phyloP scores from a whole-genome alignment of 2,329 filamentous ascomycete genomes.

The Mycosphaerella sp. region DNA sequence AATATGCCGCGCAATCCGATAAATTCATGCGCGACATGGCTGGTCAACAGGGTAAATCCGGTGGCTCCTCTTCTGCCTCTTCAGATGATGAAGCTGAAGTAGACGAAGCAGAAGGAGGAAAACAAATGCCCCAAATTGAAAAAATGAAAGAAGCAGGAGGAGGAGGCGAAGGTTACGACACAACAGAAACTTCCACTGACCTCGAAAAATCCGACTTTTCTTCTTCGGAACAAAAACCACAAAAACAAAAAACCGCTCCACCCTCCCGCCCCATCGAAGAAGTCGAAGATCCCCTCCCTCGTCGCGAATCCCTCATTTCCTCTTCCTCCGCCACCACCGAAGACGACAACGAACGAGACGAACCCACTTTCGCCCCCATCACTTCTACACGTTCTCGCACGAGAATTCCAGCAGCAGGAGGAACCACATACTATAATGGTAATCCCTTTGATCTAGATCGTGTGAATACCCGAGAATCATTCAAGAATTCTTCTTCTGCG shows the following conservation, averaged over 20 bases:
- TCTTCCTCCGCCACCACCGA: conserved; percentile 3
- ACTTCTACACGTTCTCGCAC: conserved; percentile 15
- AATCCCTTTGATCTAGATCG: conserved; percentile 47
- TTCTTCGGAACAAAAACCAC: no score
- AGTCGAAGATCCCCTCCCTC: conserved; percentile 13
- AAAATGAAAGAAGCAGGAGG: no score
- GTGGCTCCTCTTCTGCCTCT: background rate
- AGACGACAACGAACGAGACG: conserved; percentile 21
- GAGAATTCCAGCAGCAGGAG: no score
- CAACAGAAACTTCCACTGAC: conserved; percentile 8
- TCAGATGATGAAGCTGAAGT: conserved; percentile 12
- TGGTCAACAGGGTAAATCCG: conserved; percentile 13
- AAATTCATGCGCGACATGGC: conserved; percentile 49
- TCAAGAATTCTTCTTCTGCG: conserved; percentile 18
- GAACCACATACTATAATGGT: conserved; percentile 28
- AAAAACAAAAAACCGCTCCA: no score
- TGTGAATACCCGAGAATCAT: conserved; percentile 44
- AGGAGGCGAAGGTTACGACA: background rate
- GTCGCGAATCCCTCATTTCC: conserved; percentile 8
- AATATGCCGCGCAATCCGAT: conserved; percentile 62
- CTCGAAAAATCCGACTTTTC: conserved; percentile 1
- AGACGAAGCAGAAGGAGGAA: conserved; percentile 7
- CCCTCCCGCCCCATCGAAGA: background rate
- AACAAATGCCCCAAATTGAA: background rate
- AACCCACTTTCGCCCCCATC: conserved; percentile 23